Base-by-base conservation (phyloP, 2,329 filamentous ascomycete genomes). In the Diplodia intermedia region DNA sequence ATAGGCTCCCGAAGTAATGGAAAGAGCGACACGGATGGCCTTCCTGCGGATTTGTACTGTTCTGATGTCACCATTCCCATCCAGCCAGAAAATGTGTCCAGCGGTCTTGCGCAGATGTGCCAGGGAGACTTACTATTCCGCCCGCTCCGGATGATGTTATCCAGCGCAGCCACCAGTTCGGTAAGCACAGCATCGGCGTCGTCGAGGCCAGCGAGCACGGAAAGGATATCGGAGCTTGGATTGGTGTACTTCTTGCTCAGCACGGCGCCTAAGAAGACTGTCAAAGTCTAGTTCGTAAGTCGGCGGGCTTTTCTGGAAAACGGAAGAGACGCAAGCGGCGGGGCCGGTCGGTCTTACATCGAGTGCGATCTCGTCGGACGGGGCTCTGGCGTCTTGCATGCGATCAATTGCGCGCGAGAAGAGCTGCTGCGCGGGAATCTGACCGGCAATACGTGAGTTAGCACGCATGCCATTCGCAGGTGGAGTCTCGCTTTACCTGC, bases 161-260 rank as follows among this genome's bases (percentile, higher is more conserved):
- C 95, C 66, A 98, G 81, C 6, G 90, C 88, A 23, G 89, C 87
- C 54, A 97, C 93, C 75, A 98, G 95, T 68, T 97, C 92, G 53
- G 92, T 90, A 78, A 98, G 94, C 55, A 96, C 86, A 8, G 86
- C 84, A 78, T 99, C 95, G 60, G 97, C 91, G 73, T 93, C 86
- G 81, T 97, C 91, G 65, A 99, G 86, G 6, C 95, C 95, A 4
- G 94, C 92, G 60, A 99, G 86, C 40, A 98, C 86, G 68, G 90
- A 89, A 75, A 99, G 97, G 73, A 97, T 91, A 79, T 98, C 95
- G 61, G 95, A 95, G 79, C 93, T 97, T 6, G 94, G 92, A 75
- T 97, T 97, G 29, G 92, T 93, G 79, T 97, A 99, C 78, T 91
- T 93, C 81, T 98, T 99, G 68, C 88, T 87, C 70, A 98, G 84